Percentiles rank a stretch among this genome's conserved stretches.
These are phyloP conservation scores for Eragrostis tef DNA, from an alignment of 202 grass and related monocot genomes.

Conservation along the genomic window DNA sequence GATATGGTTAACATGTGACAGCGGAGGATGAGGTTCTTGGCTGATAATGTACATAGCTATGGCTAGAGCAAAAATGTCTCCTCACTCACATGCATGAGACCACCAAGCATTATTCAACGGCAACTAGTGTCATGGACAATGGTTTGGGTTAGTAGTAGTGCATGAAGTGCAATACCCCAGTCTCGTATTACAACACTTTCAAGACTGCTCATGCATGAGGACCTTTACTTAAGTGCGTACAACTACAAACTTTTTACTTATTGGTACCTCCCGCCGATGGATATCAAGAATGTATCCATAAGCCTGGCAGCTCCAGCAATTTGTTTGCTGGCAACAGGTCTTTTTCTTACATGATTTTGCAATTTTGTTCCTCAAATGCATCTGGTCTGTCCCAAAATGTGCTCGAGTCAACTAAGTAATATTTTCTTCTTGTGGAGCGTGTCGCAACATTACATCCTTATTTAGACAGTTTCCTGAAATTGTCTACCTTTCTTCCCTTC, in stretches of 20 bases:
- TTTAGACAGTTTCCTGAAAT: slow-evolving; percentile 2
- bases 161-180: background rate
- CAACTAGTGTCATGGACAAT: background rate
- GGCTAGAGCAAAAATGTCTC: background rate
- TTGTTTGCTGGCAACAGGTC: background rate
- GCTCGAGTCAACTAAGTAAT: background rate
- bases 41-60: background rate
- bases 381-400: slow-evolving; percentile 4
- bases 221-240: background rate
- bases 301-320: background rate
- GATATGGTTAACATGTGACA: background rate
- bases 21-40: background rate
- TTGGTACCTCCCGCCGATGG: background rate
- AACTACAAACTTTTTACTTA: background rate
- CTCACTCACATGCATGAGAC: background rate
- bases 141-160: background rate
- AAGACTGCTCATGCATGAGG: background rate
- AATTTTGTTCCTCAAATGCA: background rate
- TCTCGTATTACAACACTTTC: background rate
- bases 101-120: background rate
- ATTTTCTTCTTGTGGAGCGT: background rate
- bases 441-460: background rate
- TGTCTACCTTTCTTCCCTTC: background rate
- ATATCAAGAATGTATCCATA: background rate
- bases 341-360: background rate